Percentiles rank a stretch among this genome's conserved stretches.
Evolutionary conservation across 148 eudicot genomes (phyloP).

Genomic region (Amaranthus palmeri): DNA sequence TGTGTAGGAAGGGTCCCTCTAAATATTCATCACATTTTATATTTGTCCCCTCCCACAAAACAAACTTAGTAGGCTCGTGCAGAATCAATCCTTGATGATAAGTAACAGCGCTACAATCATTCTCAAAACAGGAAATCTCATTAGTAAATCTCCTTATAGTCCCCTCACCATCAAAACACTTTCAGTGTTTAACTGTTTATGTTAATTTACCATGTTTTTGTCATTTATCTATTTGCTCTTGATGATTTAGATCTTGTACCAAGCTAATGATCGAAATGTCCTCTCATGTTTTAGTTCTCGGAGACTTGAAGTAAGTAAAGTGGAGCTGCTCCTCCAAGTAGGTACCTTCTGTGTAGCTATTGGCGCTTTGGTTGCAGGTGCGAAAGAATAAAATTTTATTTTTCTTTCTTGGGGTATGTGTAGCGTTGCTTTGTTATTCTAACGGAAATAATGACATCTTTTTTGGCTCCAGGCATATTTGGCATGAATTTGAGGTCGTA

Average conservation of each 20-base stretch:
- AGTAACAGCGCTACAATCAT: background rate
- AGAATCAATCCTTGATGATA: background rate
- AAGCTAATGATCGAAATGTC: slow-evolving; percentile 8
- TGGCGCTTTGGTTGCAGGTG: slow-evolving; percentile 95
- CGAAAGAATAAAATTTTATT: background rate
- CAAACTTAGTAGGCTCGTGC: background rate
- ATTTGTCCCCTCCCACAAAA: too few species aligned
- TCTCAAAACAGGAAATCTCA: too few species aligned
- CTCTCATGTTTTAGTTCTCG: slow-evolving; percentile 58
- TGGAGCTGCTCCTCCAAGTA: slow-evolving; percentile 96
- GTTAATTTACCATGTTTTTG: background rate
- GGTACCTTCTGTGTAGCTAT: slow-evolving; percentile 86
- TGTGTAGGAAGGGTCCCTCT: background rate
- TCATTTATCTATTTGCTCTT: background rate
- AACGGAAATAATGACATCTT: background rate
- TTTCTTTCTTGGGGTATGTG: background rate
- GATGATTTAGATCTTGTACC: background rate
- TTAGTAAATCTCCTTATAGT: too few species aligned
- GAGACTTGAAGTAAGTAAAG: slow-evolving; percentile 94
- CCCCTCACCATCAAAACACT: too few species aligned
- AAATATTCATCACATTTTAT: background rate
- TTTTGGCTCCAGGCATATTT: slow-evolving; percentile 66
- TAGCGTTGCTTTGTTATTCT: background rate
- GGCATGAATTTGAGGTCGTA: slow-evolving; percentile 98
- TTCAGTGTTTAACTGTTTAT: too few species aligned